Conservation (phyloP, 75 land plant genomes). For the Cryptomeria japonica region DNA sequence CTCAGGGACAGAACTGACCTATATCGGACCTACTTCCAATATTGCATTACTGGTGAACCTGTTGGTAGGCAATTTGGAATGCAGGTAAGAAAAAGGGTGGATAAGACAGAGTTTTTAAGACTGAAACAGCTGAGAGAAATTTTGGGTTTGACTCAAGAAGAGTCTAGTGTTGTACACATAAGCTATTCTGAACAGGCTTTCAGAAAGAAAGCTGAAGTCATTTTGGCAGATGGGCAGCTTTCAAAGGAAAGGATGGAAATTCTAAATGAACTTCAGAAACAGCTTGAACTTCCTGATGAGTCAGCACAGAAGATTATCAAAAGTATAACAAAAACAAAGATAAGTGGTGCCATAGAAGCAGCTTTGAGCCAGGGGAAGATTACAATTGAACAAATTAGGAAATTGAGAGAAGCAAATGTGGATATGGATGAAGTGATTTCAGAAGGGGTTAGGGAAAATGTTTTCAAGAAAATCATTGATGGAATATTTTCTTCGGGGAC, state of each 20-base stretch:
- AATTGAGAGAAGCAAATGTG: slow-evolving; percentile 75
- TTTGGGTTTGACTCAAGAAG: slow-evolving; percentile 73
- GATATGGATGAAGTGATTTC: slow-evolving; percentile 81
- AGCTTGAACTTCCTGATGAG: slow-evolving; percentile 79
- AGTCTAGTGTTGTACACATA: slow-evolving; percentile 70
- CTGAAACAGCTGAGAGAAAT: slow-evolving; percentile 85
- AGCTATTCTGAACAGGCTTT: slow-evolving; percentile 92
- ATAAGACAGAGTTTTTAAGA: slow-evolving; percentile 62
- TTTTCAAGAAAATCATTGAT: slow-evolving; percentile 80
- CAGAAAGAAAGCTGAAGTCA: slow-evolving; percentile 80
- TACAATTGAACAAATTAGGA: slow-evolving; percentile 70
- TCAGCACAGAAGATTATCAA: slow-evolving; percentile 84
- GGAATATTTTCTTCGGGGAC: slow-evolving; percentile 84
- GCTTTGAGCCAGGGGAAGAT: slow-evolving; percentile 82
- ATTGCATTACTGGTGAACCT: slow-evolving; percentile 78
- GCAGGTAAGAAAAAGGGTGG: slow-evolving; percentile 67
- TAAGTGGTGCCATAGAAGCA: slow-evolving; percentile 87
- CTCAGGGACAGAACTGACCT: slow-evolving; percentile 76
- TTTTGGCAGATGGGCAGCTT: slow-evolving; percentile 95
- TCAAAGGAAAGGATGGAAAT: slow-evolving; percentile 77
- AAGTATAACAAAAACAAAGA: slow-evolving; percentile 77
- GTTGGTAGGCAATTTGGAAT: slow-evolving; percentile 82
- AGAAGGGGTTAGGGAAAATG: slow-evolving; percentile 62
- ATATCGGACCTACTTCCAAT: slow-evolving; percentile 79
- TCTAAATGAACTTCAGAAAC: slow-evolving; percentile 77